Conservation (phyloP, 352 stramenopile species). For the Stephanocyclus meneghinianus region DNA sequence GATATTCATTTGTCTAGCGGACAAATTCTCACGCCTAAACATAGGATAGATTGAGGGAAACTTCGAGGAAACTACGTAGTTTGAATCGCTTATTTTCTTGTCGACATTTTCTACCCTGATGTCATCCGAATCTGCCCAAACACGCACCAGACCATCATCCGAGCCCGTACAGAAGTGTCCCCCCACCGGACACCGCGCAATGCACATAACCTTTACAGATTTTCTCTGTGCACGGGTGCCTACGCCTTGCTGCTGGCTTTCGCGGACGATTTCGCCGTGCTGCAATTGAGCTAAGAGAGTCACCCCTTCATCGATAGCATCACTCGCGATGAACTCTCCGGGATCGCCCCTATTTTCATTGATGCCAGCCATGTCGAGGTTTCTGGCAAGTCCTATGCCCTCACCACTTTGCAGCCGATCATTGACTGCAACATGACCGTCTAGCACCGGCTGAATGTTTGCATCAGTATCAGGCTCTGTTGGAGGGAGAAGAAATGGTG, state of each 20-base stretch:
- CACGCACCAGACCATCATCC: conserved; percentile 89
- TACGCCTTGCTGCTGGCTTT: conserved; percentile 36
- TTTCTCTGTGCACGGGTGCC: conserved; percentile 57
- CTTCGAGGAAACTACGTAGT: neutral
- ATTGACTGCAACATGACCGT: neutral
- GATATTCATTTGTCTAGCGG: neutral
- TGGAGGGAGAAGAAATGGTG: neutral
- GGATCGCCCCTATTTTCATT: conserved; percentile 35
- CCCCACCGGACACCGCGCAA: conserved; percentile 85
- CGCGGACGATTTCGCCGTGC: conserved; percentile 55
- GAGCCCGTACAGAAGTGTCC: conserved; percentile 89
- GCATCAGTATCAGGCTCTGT: neutral
- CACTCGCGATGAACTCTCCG: conserved; percentile 72
- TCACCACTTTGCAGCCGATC: conserved; percentile 35
- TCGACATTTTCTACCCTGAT: conserved; percentile 43
- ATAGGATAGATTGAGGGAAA: neutral
- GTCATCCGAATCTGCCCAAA: conserved; percentile 87
- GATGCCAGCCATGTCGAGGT: conserved; percentile 20
- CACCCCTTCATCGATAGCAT: conserved; percentile 77
- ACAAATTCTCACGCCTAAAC: neutral
- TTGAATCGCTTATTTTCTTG: conserved; percentile 23
- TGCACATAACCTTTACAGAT: conserved; percentile 81
- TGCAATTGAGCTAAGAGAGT: conserved; percentile 67
- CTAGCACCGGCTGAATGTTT: neutral
- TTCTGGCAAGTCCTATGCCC: conserved; percentile 10